Base-by-base conservation (phyloP, 23 red algal genomes). In the Porphyridium purpureum region DNA sequence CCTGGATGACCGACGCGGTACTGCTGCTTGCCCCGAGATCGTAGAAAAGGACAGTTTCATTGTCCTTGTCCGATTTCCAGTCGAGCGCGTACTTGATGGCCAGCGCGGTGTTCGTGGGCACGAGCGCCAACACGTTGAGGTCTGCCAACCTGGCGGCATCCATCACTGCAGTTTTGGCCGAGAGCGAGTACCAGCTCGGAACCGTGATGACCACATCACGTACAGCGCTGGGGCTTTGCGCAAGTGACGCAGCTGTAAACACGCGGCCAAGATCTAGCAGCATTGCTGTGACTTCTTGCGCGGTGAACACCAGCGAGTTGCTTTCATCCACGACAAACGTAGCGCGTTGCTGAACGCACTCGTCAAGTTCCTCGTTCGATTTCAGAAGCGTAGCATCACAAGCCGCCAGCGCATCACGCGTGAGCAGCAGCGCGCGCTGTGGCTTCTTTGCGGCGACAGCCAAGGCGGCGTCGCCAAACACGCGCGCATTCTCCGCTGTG, bases 401-500 rank as follows among this genome's bases (percentile, higher is more conserved):
- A n/a, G n/a, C n/a, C n/a, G n/a, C n/a, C n/a, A n/a, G n/a, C n/a
- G n/a, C n/a, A n/a, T n/a, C n/a, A n/a, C n/a, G n/a, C n/a, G n/a
- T n/a, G n/a, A n/a, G n/a, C n/a, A n/a, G n/a, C n/a, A n/a, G n/a
- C n/a, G n/a, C n/a, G n/a, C n/a, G n/a, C 31, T 27, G 27, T 35
- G 74, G 72, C 31, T 62, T 54, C 42, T 80, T 74, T 23, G 66
- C 69, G 68, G 73, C 65, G 62, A 74, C 72, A 4, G 78, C 70
- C 5, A 80, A 41, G 3, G 78, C 90, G 24, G 81, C 66, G 54
- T 98, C 79, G 62, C 90, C 90, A 36, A 98, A 98, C n/a, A 80
- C 59, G 31, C 80, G 74, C 69, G 80, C 80, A 22, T 67, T 63
- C 42, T 84, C 90, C 0, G 57, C 40, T 3, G 72, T 75, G 75